Evolutionary conservation across 2,329 filamentous ascomycete species (phyloP).

Genomic region (Penicillium sp.): DNA sequence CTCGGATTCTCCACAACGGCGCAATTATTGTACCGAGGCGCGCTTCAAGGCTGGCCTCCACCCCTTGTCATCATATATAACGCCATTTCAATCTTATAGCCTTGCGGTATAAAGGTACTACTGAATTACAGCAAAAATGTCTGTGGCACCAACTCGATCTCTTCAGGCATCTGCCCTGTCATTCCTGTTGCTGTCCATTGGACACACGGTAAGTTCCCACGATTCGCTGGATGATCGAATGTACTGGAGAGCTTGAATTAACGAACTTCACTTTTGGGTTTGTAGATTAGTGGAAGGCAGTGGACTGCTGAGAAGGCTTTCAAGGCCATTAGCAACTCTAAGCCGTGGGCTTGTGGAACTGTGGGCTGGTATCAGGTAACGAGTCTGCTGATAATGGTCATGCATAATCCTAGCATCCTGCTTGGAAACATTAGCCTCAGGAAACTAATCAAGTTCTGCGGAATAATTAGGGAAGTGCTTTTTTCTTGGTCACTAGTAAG

Average conservation of each 20-base stretch:
- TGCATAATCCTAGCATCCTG: no score
- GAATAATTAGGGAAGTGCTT: constrained; percentile 25
- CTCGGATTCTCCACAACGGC: constrained; percentile 4
- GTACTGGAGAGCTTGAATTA: not conserved
- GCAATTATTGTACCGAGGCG: constrained; percentile 9
- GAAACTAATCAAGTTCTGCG: not conserved
- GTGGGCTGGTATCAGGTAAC: constrained; percentile 45
- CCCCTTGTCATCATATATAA: not conserved
- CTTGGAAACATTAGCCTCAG: not conserved
- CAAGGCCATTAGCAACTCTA: constrained; percentile 21
- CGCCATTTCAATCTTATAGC: not conserved
- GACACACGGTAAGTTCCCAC: constrained; percentile 24
- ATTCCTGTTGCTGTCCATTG: constrained; percentile 21
- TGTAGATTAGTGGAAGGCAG: constrained; percentile 19
- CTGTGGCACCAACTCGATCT: constrained; percentile 9
- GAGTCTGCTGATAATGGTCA: not conserved
- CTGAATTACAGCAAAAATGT: not conserved
- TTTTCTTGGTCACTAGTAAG: constrained; percentile 25
- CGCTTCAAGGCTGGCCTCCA: not conserved
- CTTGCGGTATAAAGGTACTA: not conserved
- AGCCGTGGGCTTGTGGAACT: constrained; percentile 22
- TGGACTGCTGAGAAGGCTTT: constrained; percentile 28
- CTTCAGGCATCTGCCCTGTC: constrained; percentile 20
- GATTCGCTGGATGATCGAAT: not conserved
- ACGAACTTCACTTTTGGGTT: not conserved